A percentile compares a stretch with the other conserved stretches of the same genome.
Conservation (phyloP, 176 grass and related monocot species). For the Aegilops longissima region DNA sequence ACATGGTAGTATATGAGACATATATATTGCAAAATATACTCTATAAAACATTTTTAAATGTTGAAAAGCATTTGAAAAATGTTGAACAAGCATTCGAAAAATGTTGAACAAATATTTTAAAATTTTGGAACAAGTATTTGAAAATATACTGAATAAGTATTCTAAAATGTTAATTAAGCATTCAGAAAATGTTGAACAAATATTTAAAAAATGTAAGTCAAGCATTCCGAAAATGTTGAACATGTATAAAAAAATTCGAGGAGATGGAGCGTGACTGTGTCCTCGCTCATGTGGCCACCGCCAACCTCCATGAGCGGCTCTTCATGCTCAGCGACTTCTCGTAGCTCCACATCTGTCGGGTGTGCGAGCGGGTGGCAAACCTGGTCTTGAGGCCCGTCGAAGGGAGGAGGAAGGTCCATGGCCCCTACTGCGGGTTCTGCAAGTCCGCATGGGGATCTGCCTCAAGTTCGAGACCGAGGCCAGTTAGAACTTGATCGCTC, state of each 20-base stretch:
- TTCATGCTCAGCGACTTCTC: slow-evolving; percentile 82
- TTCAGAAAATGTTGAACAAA: too few species aligned
- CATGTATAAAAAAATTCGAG: not conserved
- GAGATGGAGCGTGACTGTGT: slow-evolving; percentile 93
- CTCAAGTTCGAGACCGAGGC: slow-evolving; percentile 83
- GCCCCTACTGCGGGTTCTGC: slow-evolving; percentile 70
- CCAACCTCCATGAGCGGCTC: slow-evolving; percentile 85
- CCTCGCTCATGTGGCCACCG: slow-evolving; percentile 69
- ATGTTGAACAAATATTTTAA: too few species aligned
- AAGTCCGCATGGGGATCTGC: slow-evolving; percentile 80
- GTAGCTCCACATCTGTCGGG: slow-evolving; percentile 68
- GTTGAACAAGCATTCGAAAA: too few species aligned
- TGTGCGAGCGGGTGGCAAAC: slow-evolving; percentile 67
- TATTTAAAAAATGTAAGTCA: too few species aligned
- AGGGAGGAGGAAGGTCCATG: slow-evolving; percentile 60
- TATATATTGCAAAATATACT: too few species aligned
- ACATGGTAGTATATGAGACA: too few species aligned
- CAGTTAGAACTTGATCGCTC: slow-evolving; percentile 38
- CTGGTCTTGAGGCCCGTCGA: slow-evolving; percentile 57
- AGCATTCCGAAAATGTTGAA: too few species aligned
- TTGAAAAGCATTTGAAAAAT: too few species aligned
- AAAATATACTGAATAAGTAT: too few species aligned
- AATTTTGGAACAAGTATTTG: too few species aligned
- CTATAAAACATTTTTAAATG: too few species aligned
- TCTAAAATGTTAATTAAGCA: too few species aligned